These are phyloP conservation scores for Suillus subaureus DNA, from an alignment of 768 basidiomycete species.

Conservation along the genomic window DNA sequence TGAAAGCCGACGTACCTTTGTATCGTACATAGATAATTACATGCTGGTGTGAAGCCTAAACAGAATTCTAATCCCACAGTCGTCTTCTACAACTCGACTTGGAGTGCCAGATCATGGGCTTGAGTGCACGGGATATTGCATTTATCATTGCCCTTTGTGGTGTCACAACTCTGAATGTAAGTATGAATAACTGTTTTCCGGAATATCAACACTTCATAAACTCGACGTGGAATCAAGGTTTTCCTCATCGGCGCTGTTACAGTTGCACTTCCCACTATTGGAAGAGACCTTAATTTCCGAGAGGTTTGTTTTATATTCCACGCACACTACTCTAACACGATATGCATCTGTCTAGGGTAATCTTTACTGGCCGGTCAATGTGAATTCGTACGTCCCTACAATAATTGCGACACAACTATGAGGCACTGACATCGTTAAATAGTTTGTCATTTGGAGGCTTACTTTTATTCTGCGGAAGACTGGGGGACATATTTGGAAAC, in stretches of 20 bases:
- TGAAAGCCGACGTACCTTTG: neutral
- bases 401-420: neutral
- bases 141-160: slow-evolving; percentile 25
- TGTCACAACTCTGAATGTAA: slow-evolving; percentile 29
- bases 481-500: slow-evolving; percentile 28
- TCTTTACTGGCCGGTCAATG: slow-evolving; percentile 29
- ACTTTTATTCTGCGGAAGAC: slow-evolving; percentile 26
- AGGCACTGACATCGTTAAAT: neutral
- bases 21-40: neutral
- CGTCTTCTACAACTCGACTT: neutral
- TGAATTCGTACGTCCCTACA: slow-evolving; percentile 23
- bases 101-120: neutral
- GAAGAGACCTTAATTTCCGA: slow-evolving; percentile 25
- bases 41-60: neutral
- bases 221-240: slow-evolving; percentile 16
- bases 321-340: neutral
- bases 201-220: neutral
- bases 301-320: slow-evolving; percentile 13
- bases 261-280: slow-evolving; percentile 30
- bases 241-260: slow-evolving; percentile 29
- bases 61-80: neutral
- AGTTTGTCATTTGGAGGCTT: slow-evolving; percentile 29
- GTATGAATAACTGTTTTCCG: neutral
- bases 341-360: slow-evolving; percentile 13
- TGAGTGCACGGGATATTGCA: slow-evolving; percentile 17